Base-by-base conservation (phyloP, 73 alveolate species). In the Paramecium pentaurelia region DNA sequence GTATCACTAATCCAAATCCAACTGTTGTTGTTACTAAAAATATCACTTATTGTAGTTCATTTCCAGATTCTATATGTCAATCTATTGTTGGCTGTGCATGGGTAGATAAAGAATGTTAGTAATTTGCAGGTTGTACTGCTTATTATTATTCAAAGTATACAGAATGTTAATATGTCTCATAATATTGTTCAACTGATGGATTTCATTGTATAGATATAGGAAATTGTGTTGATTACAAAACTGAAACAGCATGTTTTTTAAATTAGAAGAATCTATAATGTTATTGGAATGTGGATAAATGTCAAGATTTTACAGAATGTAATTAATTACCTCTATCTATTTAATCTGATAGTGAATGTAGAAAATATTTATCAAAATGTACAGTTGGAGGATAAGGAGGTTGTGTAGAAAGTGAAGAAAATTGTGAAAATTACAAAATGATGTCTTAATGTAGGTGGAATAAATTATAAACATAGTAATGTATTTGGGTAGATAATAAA, bases 41-140 rank as follows among this genome's bases (percentile, higher is more conserved):
- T 16, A 6, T 54, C 3, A 54, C 70, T 1, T 54, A 54, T 18
- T 54, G 70, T 18, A 54, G 32, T 18, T 1, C 30, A 54, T 54
- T 54, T 18, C 5, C 14, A n/a, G 70, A 54, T 54, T 0, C 77
- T 44, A 11, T 47, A 38, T 80, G 91, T 22, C 10, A 34, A 40
- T 10, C 25, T 1, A 80, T 68, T 45, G 1, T 36, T 1, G 91
- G 91, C 0, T 80, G 91, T 27, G 91, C 91, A 10, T 80, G 34
- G 36, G 9, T 80, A 10, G 14, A 80, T 49, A 42, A 40, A 27
- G 28, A 42, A 80, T 80, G 91, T 27, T 40, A 20, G 16, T 28
- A 20, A 27, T 80, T 80, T 44, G 34, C 77, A 20, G 91, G 91
- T 11, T 80, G 91, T 25, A 44, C 58, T 40, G 91, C 91, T 8